Base-by-base conservation (phyloP, 1,284 basidiomycete species). In the Trichosporon ovoides region DNA sequence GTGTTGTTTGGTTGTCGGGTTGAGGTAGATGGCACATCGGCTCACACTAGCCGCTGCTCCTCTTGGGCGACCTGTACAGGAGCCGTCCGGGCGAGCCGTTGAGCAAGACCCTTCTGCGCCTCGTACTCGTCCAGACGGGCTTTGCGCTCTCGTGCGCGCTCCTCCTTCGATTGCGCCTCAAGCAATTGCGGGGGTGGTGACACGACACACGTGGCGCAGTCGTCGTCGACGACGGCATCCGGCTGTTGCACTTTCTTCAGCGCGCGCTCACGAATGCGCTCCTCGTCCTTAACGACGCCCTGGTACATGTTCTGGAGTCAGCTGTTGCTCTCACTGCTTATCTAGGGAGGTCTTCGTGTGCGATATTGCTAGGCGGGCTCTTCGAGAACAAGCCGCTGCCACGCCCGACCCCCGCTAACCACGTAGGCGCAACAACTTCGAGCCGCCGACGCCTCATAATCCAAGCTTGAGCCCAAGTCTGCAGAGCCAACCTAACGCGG, bases 201-300 rank as follows among this genome's bases (percentile, higher is more conserved):
- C 22, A 76, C 62, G 19, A 64, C 51, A 58, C 74, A 76, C 12
- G 71, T 72, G 14, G 57, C 59, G 62, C 74, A 76, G 40, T 76
- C 72, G n/a, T 59, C 56, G 62, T 73, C 74, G 24, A 73, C 57
- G 2, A 68, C 62, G 2, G 72, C 55, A 0, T 66, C 64, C 11
- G 71, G 71, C 51, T 75, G 73, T 19, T 55, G 20, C 28, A 50
- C 61, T 51, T 53, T 56, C 19, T 12, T 61, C 50, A 18, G 57
- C 54, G 67, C 69, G 60, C 70, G 70, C 16, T 66, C 68, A 36
- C 64, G 65, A 13, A 76, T 55, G 31, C 92, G 85, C 65, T 85
- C 89, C 67, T 95, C 91, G 72, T 96, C 92, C 50, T 85, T 83
- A 38, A 96, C 67, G 1, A 96, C 91, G 31, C 92, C 92, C 71